These are phyloP conservation scores for Aspergillus sp. DNA, from an alignment of 2,329 filamentous ascomycete genomes.

Conservation along the genomic window DNA sequence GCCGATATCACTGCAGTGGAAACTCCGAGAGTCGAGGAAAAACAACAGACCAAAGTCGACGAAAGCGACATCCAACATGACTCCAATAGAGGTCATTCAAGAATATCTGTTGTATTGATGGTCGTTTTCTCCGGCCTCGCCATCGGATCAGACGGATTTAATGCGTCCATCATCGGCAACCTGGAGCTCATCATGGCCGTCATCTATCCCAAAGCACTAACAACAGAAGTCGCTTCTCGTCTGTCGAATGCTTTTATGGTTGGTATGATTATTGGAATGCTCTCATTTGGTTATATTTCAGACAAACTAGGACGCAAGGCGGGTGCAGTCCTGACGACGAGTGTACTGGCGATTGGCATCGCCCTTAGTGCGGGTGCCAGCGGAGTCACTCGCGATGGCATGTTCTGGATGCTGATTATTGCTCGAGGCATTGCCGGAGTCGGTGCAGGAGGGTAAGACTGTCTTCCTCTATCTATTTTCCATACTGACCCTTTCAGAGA, in stretches of 20 bases:
- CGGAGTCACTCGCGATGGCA: slow-evolving; percentile 32
- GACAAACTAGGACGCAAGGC: slow-evolving; percentile 48
- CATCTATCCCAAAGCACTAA: slow-evolving; percentile 15
- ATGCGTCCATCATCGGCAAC: slow-evolving; percentile 30
- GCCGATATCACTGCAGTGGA: too few species aligned
- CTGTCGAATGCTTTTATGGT: slow-evolving; percentile 55
- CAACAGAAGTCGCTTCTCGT: slow-evolving; percentile 29
- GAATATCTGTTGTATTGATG: slow-evolving; percentile 24
- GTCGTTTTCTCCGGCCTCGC: slow-evolving; percentile 33
- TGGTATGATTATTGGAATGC: slow-evolving; percentile 54
- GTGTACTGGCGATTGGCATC: slow-evolving; percentile 45
- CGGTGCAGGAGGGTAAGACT: slow-evolving; percentile 32
- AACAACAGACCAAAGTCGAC: too few species aligned
- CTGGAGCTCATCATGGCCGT: slow-evolving; percentile 38
- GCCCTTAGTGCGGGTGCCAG: slow-evolving; percentile 44
- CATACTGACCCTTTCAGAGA: slow-evolving; percentile 27
- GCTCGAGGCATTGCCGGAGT: slow-evolving; percentile 42
- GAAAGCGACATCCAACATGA: neutral
- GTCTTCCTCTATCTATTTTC: neutral
- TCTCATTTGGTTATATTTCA: slow-evolving; percentile 49
- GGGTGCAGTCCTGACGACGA: slow-evolving; percentile 46
- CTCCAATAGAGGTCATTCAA: slow-evolving; percentile 9
- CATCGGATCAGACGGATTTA: slow-evolving; percentile 32
- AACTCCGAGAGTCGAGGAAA: too few species aligned
- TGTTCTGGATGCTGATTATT: slow-evolving; percentile 35